Evolutionary conservation across 2,329 filamentous ascomycete species (phyloP).

Genomic region (Xylaria sp.): DNA sequence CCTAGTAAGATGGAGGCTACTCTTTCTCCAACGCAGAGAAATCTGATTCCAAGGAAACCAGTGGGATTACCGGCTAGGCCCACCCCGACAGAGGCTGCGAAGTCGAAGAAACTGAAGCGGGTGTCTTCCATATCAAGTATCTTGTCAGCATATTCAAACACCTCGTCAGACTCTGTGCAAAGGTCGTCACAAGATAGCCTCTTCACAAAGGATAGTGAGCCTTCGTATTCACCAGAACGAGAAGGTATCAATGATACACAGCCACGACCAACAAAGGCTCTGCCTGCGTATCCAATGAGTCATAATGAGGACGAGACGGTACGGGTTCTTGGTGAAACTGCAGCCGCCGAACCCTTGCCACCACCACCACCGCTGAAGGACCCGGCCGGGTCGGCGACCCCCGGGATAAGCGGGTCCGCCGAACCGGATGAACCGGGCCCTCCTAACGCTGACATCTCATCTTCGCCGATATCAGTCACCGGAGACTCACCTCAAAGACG

Average conservation of each 20-base stretch:
- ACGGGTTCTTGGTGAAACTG: slow-evolving; percentile 24
- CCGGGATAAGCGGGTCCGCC: slow-evolving; percentile 23
- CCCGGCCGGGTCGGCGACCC: slow-evolving; percentile 27
- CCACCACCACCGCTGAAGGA: slow-evolving; percentile 38
- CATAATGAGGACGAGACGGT: slow-evolving; percentile 27
- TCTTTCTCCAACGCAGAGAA: slow-evolving; percentile 26
- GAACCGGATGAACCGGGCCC: background rate
- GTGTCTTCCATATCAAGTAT: slow-evolving; percentile 57
- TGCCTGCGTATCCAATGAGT: slow-evolving; percentile 31
- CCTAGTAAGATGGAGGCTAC: slow-evolving; percentile 26
- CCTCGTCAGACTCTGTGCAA: slow-evolving; percentile 48
- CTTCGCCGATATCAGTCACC: slow-evolving; percentile 26
- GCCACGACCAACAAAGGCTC: slow-evolving; percentile 26
- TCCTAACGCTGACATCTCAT: slow-evolving; percentile 10
- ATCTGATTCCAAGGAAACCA: slow-evolving; percentile 44
- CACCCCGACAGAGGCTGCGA: slow-evolving; percentile 10
- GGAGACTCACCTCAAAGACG: slow-evolving; percentile 33
- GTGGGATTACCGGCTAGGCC: slow-evolving; percentile 28
- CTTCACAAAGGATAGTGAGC: slow-evolving; percentile 41
- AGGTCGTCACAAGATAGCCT: slow-evolving; percentile 45
- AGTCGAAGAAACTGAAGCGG: slow-evolving; percentile 41
- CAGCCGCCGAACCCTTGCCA: slow-evolving; percentile 29
- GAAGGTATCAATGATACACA: slow-evolving; percentile 26
- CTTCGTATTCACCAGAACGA: slow-evolving; percentile 38
- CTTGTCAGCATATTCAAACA: slow-evolving; percentile 57